Evolutionary conservation across 2,329 filamentous ascomycete species (phyloP).

Genomic region (Lecanoromycetidae sp.): DNA sequence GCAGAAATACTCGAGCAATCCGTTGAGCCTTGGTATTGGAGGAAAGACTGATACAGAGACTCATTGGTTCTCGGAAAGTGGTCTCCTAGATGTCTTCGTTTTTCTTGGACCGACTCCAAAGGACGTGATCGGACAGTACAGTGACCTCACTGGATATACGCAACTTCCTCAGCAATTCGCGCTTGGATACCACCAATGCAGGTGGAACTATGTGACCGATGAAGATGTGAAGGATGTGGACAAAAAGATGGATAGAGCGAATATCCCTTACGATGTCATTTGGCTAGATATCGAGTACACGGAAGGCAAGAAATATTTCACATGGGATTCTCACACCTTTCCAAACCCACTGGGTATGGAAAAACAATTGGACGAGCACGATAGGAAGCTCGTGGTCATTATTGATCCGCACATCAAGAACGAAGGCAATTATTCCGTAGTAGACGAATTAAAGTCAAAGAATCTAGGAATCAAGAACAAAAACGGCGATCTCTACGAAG

Average conservation of each 20-base stretch:
- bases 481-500: constrained; percentile 76
- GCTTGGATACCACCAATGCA: constrained; percentile 90
- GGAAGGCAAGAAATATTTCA: constrained; percentile 95
- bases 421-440: constrained; percentile 60
- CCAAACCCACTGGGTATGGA: constrained; percentile 76
- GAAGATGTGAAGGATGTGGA: constrained; percentile 96
- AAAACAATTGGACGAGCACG: constrained; percentile 70
- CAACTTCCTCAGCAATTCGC: constrained; percentile 86
- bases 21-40: constrained; percentile 58
- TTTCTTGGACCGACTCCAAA: constrained; percentile 81
- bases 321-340: constrained; percentile 86
- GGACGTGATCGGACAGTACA: constrained; percentile 70
- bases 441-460: constrained; percentile 71
- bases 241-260: constrained; percentile 85
- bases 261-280: constrained; percentile 96
- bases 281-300: constrained; percentile 99
- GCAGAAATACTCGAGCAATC: constrained; percentile 58
- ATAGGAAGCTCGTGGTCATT: constrained; percentile 83
- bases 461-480: constrained; percentile 81
- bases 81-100: constrained; percentile 82
- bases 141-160: constrained; percentile 81
- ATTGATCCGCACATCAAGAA: constrained; percentile 99
- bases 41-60: constrained; percentile 68
- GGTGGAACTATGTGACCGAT: constrained; percentile 97
- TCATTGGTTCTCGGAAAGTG: constrained; percentile 93